phyloP scores from a whole-genome alignment of 2,329 filamentous ascomycete species.

The Drechslerella coelobrocha region DNA sequence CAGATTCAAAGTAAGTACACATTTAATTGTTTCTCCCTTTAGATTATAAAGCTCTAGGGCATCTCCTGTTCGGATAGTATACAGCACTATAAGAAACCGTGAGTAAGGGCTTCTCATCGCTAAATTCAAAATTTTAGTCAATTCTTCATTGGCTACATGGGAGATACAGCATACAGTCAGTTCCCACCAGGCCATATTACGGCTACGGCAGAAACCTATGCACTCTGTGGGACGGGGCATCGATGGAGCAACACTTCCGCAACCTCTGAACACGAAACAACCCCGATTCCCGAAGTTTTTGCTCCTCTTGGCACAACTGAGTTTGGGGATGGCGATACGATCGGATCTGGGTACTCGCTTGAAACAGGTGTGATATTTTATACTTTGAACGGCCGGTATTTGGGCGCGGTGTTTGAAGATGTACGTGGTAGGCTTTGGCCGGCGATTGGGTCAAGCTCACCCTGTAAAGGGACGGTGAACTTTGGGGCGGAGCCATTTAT shows the following conservation, averaged over 20 bases:
- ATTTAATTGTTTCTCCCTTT: background rate
- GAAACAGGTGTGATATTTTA: slow-evolving; percentile 38
- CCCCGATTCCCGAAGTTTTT: too few species aligned
- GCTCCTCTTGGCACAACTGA: slow-evolving; percentile 7
- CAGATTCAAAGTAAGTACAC: background rate
- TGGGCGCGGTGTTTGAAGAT: slow-evolving; percentile 30
- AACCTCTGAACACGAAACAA: too few species aligned
- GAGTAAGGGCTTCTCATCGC: too few species aligned
- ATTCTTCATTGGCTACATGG: slow-evolving; percentile 27
- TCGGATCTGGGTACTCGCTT: slow-evolving; percentile 29
- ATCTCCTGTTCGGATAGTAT: too few species aligned
- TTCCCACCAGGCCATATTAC: slow-evolving; percentile 15
- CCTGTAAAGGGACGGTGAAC: too few species aligned
- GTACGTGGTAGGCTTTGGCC: slow-evolving; percentile 33
- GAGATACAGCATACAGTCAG: slow-evolving; percentile 12
- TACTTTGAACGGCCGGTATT: slow-evolving; percentile 35
- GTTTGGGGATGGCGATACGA: slow-evolving; percentile 22
- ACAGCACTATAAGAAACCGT: too few species aligned
- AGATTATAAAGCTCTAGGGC: too few species aligned
- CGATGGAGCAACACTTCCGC: slow-evolving; percentile 1
- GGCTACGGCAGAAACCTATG: slow-evolving; percentile 6
- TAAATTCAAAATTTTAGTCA: background rate
- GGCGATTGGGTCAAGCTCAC: too few species aligned
- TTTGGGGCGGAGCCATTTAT: too few species aligned
- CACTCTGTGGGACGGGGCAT: slow-evolving; percentile 1